phyloP scores from a whole-genome alignment of 2,329 filamentous ascomycete species.

The Penicillium freii region DNA sequence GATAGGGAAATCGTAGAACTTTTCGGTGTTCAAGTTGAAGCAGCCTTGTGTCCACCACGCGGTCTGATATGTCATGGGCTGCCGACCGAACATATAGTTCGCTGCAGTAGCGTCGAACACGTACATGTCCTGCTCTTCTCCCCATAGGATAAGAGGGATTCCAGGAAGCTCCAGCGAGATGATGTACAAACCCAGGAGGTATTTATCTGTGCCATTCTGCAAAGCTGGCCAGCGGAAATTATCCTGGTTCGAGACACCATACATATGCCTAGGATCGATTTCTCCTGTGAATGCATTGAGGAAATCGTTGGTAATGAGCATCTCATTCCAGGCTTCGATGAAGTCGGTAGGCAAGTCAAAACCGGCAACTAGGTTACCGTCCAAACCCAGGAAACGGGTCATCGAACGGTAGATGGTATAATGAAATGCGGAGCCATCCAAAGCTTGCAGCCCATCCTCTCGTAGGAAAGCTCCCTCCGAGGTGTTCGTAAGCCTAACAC shows the following conservation, averaged over 20 bases:
- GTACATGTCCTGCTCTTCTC: conserved; percentile 65
- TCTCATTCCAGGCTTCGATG: conserved; percentile 54
- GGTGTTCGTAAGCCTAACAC: conserved; percentile 49
- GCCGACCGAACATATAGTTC: conserved; percentile 65
- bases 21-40: conserved; percentile 55
- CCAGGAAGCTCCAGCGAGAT: conserved; percentile 60
- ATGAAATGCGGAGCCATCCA: conserved; percentile 62
- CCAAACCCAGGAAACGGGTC: conserved; percentile 59
- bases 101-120: conserved; percentile 61
- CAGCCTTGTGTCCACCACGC: conserved; percentile 66
- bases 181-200: conserved; percentile 58
- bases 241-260: conserved; percentile 64
- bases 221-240: conserved; percentile 64
- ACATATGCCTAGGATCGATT: conserved; percentile 64
- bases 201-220: conserved; percentile 55
- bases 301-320: conserved; percentile 58
- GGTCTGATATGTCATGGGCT: conserved; percentile 58
- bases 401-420: conserved; percentile 61
- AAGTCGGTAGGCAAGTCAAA: conserved; percentile 57
- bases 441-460: conserved; percentile 50
- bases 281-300: conserved; percentile 59
- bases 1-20: conserved; percentile 59
- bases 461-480: conserved; percentile 52
- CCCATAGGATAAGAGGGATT: conserved; percentile 60
- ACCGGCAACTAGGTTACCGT: conserved; percentile 54